Percentiles rank a stretch among this genome's conserved stretches.
phyloP scores from a whole-genome alignment of 352 stramenopile species.

The Pythium scleroteichum region DNA sequence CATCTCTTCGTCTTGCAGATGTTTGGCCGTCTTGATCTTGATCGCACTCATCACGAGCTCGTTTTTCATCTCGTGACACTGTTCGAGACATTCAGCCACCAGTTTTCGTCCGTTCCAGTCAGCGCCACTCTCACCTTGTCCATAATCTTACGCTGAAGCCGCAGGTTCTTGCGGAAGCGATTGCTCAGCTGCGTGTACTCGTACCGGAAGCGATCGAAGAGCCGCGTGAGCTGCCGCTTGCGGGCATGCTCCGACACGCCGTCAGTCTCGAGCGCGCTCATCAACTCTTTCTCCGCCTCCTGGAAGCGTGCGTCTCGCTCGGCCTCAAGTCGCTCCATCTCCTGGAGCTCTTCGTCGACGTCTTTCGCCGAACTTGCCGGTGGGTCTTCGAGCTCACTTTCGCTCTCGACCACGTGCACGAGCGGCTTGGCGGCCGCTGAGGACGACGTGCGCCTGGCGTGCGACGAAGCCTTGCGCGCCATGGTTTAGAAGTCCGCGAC shows the following conservation, averaged over 20 bases:
- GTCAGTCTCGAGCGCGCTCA: constrained; percentile 50
- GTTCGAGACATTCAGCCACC: no score
- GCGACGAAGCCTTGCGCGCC: constrained; percentile 11
- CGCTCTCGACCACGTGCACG: constrained; percentile 13
- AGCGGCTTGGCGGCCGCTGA: not conserved
- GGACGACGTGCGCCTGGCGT: constrained; percentile 11
- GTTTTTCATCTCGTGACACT: constrained; percentile 72
- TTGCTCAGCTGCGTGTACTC: constrained; percentile 65
- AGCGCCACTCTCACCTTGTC: constrained; percentile 39
- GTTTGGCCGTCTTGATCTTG: constrained; percentile 55
- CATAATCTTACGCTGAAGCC: constrained; percentile 53
- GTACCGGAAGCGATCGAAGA: constrained; percentile 67
- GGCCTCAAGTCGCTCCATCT: constrained; percentile 7
- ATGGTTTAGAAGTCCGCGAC: not conserved
- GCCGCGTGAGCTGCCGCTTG: constrained; percentile 58
- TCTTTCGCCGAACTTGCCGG: constrained; percentile 3
- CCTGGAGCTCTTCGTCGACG: constrained; percentile 3
- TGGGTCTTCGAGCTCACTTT: constrained; percentile 16
- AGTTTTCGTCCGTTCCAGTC: no score
- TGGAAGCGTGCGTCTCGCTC: constrained; percentile 35
- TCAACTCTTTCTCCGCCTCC: constrained; percentile 47
- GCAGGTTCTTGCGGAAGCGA: constrained; percentile 52
- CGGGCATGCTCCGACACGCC: constrained; percentile 47
- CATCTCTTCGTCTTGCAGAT: constrained; percentile 70
- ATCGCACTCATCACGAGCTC: constrained; percentile 58